Base-by-base conservation (phyloP, 139 green algal species). In the Marvania coccoides region DNA sequence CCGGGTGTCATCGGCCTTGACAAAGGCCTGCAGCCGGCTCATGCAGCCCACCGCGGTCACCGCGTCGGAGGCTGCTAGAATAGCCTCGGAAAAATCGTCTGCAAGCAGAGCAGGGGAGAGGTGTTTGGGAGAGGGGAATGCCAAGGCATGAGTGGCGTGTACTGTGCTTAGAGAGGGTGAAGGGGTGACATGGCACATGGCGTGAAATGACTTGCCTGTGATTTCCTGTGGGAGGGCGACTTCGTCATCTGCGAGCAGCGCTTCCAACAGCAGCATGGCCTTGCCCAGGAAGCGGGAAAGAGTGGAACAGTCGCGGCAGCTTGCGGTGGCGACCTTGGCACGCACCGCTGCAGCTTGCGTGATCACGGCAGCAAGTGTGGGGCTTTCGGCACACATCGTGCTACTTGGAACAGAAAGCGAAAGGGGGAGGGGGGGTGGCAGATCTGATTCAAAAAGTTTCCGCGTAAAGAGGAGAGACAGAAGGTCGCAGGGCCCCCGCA, bases 201-300 rank as follows among this genome's bases (percentile, higher is more conserved):
- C n/a, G n/a, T n/a, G n/a, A n/a, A n/a, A n/a, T n/a, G n/a, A n/a
- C n/a, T n/a, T n/a, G n/a, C n/a, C n/a, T n/a, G n/a, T n/a, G n/a
- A n/a, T n/a, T n/a, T n/a, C n/a, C n/a, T 19, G 19, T 51, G 42
- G 42, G 42, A 19, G 19, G 19, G 19, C 19, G 42, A 51, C 42
- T 51, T 19, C 42, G 19, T 51, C 42, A 51, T 19, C 42, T 51
- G 19, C 19, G 42, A 28, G 19, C 33, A 74, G 61, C 5, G 36
- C 60, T 23, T 75, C 34, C 42, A 75, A 30, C 5, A 72, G 28
- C 19, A 73, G 61, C 54, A 59, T 47, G 1, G 63, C 47, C 55
- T 75, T 75, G 42, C 69, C 69, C 40, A 65, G 58, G 56, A 72
- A 75, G 19, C 69, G 69, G 6, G 47, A 28, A 47, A 75, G 54